Conservation (phyloP, 768 basidiomycete genomes). For the Agaricus sinodeliciosus region DNA sequence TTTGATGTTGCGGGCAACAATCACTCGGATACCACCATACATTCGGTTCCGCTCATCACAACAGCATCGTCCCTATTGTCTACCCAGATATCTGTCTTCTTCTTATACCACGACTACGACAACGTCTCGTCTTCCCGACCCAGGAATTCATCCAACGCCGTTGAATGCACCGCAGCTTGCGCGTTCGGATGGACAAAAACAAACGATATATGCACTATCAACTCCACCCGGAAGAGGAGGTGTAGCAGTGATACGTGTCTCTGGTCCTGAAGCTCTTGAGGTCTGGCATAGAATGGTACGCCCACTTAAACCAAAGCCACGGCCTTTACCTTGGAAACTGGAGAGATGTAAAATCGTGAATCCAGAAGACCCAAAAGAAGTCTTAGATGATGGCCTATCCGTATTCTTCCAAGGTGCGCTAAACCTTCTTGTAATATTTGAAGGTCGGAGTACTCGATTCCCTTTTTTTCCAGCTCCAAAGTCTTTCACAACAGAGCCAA, state of each 20-base stretch:
- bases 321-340: constrained; percentile 60
- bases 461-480: constrained; percentile 44
- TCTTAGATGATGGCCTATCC: constrained; percentile 74
- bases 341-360: constrained; percentile 64
- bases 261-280: constrained; percentile 61
- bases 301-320: constrained; percentile 15
- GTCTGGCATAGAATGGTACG: constrained; percentile 62
- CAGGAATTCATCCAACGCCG: not conserved
- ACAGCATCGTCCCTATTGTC: no score
- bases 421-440: not conserved
- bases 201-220: constrained; percentile 83
- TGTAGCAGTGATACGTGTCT: constrained; percentile 75
- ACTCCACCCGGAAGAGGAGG: constrained; percentile 85
- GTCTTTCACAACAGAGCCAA: constrained; percentile 81
- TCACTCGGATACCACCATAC: not conserved
- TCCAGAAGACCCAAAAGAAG: constrained; percentile 44
- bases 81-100: not conserved
- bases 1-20: constrained; percentile 1
- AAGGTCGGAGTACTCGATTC: not conserved
- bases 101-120: not conserved
- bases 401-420: constrained; percentile 73
- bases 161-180: constrained; percentile 13
- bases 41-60: not conserved
- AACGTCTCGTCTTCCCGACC: not conserved
- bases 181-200: constrained; percentile 46